Conservation (phyloP, 202 grass and related monocot genomes). For the Bolboschoenoplectus hybrid region DNA sequence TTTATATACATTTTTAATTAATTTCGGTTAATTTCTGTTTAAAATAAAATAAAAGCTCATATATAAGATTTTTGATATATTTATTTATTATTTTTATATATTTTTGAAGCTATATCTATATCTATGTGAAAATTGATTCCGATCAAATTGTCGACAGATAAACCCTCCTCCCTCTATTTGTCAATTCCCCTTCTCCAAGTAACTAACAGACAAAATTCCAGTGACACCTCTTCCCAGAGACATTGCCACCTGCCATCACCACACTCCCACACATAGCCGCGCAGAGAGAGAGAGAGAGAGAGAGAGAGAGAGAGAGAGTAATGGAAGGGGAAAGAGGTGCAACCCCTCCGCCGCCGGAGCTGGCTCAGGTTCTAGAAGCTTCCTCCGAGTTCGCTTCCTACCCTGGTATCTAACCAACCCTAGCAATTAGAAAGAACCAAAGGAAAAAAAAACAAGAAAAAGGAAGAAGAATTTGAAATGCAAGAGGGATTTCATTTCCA, state of each 20-base stretch:
- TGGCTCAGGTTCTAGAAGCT: slow-evolving; percentile 27
- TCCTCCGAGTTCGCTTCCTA: slow-evolving; percentile 37
- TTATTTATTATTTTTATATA: too few species aligned
- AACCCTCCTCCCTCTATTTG: background rate
- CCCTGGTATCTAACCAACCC: slow-evolving; percentile 19
- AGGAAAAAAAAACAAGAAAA: too few species aligned
- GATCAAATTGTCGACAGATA: background rate
- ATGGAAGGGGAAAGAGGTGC: slow-evolving; percentile 33
- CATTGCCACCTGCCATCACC: slow-evolving; percentile 20
- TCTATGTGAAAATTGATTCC: too few species aligned
- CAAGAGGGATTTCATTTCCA: background rate
- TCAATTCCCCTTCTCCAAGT: background rate
- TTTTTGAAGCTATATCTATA: too few species aligned
- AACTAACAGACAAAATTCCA: background rate
- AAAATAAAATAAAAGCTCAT: too few species aligned
- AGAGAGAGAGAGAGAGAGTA: background rate
- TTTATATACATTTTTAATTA: too few species aligned
- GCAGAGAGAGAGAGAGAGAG: background rate
- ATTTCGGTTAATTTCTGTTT: too few species aligned
- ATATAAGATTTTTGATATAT: too few species aligned
- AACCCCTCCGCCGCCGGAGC: slow-evolving; percentile 14
- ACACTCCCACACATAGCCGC: background rate
- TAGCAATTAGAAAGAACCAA: background rate
- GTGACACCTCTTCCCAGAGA: background rate
- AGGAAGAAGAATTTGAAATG: background rate